These are phyloP conservation scores for Ustulina deusta DNA, from an alignment of 2,329 filamentous ascomycete genomes.

Conservation along the genomic window DNA sequence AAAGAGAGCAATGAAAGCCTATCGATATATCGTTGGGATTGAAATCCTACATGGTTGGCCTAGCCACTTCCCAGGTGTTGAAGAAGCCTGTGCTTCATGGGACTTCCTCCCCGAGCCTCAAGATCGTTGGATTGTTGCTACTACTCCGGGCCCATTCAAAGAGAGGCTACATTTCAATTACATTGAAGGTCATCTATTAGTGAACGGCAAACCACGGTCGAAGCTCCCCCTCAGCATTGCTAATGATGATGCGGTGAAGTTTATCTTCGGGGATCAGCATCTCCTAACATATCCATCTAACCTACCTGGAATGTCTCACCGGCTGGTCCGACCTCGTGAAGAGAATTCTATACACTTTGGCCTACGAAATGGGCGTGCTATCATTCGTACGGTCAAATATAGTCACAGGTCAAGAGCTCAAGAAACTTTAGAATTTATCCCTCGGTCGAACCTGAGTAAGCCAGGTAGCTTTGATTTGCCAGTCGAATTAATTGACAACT, in stretches of 20 bases:
- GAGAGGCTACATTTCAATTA: slow-evolving; percentile 53
- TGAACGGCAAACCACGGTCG: slow-evolving; percentile 53
- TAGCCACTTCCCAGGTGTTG: slow-evolving; percentile 33
- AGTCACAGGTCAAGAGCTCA: neutral
- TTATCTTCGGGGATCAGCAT: slow-evolving; percentile 47
- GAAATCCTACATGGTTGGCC: slow-evolving; percentile 60
- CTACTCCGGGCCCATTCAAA: neutral
- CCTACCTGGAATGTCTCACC: slow-evolving; percentile 65
- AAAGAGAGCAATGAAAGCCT: slow-evolving; percentile 49
- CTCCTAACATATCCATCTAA: slow-evolving; percentile 66
- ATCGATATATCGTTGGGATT: slow-evolving; percentile 29
- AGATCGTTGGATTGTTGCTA: slow-evolving; percentile 42
- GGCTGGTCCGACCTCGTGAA: slow-evolving; percentile 44
- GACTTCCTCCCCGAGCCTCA: slow-evolving; percentile 43
- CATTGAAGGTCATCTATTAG: slow-evolving; percentile 52
- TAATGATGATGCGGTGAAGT: slow-evolving; percentile 63
- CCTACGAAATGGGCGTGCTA: slow-evolving; percentile 53
- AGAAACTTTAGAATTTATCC: slow-evolving; percentile 53
- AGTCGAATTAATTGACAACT: slow-evolving; percentile 60
- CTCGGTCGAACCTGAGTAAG: slow-evolving; percentile 47
- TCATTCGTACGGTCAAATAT: slow-evolving; percentile 57
- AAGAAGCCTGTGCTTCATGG: slow-evolving; percentile 51
- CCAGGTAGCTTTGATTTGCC: slow-evolving; percentile 62
- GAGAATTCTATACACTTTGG: slow-evolving; percentile 68
- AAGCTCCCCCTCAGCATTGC: slow-evolving; percentile 66